Base-by-base conservation (phyloP, 306 rosid genomes). In the Vigna trinervia region DNA sequence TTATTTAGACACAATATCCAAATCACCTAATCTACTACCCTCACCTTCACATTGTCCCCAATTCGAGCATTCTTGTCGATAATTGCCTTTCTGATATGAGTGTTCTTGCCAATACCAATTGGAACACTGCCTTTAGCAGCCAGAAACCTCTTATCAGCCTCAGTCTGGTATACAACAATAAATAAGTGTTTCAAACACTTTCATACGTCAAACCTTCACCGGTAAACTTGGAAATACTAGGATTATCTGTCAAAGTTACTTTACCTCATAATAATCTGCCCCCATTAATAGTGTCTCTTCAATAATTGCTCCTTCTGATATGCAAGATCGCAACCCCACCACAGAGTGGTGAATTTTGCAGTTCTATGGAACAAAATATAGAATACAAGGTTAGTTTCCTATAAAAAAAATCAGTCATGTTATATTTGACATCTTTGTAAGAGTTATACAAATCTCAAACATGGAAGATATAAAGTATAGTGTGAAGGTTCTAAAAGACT, bases 21-120 rank as follows among this genome's bases (percentile, higher is more conserved):
- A 54, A 54, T 9, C 32, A 20, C 32, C 61, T 20, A 20, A 56
- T 34, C 28, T 19, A 53, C 28, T 19, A 2, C 5, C 30, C 59
- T 19, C 59, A 96, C 99, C 99, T 92, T 89, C 51, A 96, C 98
- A 43, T 89, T 74, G 34, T 92, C 97, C 20, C 99, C 99, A 63
- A 96, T 85, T 75, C 99, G 91, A 71, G 98, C 99, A 84, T 96
- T 96, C 87, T 96, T 96, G 88, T 96, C 98, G 17, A 96, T 91
- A 72, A 96, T 96, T 56, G 99, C 99, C 88, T 97, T 90, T 86
- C 84, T 96, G 86, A 96, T 86, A 84, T 96, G 99, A 53, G 97
- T 89, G 81, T 81, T 89, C 85, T 58, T 89, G 71, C 99, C 98
- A 32, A 96, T 96, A 71, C 99, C 99, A 30, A 95, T 92, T 52